Evolutionary conservation across 208 protist genomes (phyloP), one percentile per base, ranked within the genome.

Genomic region (Acanthamoeba royreba): DNA sequence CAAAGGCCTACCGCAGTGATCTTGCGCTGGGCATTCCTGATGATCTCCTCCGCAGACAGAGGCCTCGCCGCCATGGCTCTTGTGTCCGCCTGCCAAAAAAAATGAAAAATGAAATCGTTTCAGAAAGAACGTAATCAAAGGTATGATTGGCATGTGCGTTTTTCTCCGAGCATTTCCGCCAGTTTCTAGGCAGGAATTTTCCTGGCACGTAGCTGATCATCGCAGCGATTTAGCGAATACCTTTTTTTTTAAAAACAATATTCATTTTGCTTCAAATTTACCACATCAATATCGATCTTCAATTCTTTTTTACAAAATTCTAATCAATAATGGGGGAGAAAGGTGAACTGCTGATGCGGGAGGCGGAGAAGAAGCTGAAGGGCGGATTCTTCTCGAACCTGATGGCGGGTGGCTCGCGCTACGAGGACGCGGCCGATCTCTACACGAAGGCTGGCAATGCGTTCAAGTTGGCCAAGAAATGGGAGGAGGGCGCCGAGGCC

Each of bases 341-440:
- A 90, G 94, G 86, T 52, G 94, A 96, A 25, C 90, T 95, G 90
- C 72, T 95, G 55, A 83, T 96, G 15, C 88, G 91, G n/a, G 77
- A 96, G 33, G 95, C 95, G 17, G 95, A 96, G 28, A 96, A 96
- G 63, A 96, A 94, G 93, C 63, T 94, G 11, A 96, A 96, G 58
- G 90, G 92, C 69, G 55, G 79, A 3, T 72, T 72, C 28, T 81
- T 95, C 9, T 45, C 86, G 11, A 55, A 47, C 15, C 63, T 96
- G 45, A 94, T 94, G 42, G 63, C 22, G 17, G 94, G 92, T 11
- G 69, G 87, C 61, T 52, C 42, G 28, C 95, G 81, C 52, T 96
- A 92, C 77, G 96, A 97, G 33, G 96, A 97, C 13, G 95, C 96
- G 17, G 94, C 95, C 25, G 95, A 96, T 25, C 52, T 97, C 42